Base-by-base conservation (phyloP, 73 alveolate genomes). In the Tetrahymena borealis region DNA sequence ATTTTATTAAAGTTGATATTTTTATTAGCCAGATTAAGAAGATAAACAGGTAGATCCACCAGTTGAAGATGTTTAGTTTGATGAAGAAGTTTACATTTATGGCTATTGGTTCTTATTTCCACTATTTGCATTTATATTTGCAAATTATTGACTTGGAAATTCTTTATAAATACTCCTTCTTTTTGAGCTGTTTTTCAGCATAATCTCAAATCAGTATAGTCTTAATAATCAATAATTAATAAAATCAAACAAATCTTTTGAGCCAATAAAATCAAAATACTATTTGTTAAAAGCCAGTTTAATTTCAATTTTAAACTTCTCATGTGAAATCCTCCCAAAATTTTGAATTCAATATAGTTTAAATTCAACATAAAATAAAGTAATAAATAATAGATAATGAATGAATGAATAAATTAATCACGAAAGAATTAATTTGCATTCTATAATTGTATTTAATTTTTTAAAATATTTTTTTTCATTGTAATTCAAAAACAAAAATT, bases 121-220 rank as follows among this genome's bases (percentile, higher is more conserved):
- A 60, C 85, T 60, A 60, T 60, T 60, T 24, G 9, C 85, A 60
- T 60, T 60, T 60, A 35, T 20, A 60, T 60, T 60, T 6, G 4
- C 9, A 60, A 60, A 24, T 60, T 60, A 60, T 60, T 60, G 28
- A 60, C n/a, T 60, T 60, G 85, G 85, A 60, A 60, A 60, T 60
- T 60, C 85, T 60, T 60, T 60, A 60, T 60, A 60, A 18, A 60
- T 60, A 60, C 85, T 60, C 85, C 28, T 60, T 60, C 85, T 60
- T 60, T 60, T 60, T 18, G 85, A 60, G 85, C 85, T 60, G 85
- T 60, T 60, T 60, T 60, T 60, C 85, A 60, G 85, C 85, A 60
- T 60, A 28, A 24, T 60, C 31, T 5, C 85, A 24, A 60, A n/a
- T 9, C 7, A 60, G 1, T 24, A 60, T 60, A 18, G 5, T 4